Base-by-base conservation (phyloP, 2,329 filamentous ascomycete species). In the Pseudogymnoascus sp. region DNA sequence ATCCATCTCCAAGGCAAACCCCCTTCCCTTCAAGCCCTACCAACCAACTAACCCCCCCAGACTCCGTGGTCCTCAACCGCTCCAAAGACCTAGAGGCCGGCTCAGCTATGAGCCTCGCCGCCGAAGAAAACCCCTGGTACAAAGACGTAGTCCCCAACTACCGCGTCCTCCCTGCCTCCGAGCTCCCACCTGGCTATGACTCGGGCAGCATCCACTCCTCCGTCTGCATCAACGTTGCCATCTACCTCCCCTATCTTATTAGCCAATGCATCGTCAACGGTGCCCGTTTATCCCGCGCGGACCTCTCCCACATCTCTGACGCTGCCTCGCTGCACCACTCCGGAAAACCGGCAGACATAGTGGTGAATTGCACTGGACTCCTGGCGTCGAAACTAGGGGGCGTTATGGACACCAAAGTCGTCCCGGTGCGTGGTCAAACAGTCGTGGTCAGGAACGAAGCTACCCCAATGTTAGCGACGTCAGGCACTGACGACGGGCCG, bases 321-420 rank as follows among this genome's bases (percentile, higher is more conserved):
- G 91, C 91, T 0, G 78, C 82, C 1, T 68, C 70, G 0, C 73
- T 85, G 37, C 85, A 89, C 70, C 79, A 85, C 67, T 76, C 79
- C 1, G 81, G 83, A 1, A 73, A 77, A 9, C 73, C 76, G 54
- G 86, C 86, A 2, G 84, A 89, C 67, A 73, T 96, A 2, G 77
- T 96, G 1, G 77, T 97, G 67, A 97, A 97, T 72, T 90, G 90
- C 67, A 93, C 92, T 0, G 93, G 92, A 0, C 78, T 97, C 6
- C 81, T 87, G 6, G 86, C 92, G 0, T 81, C 81, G 43, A 86
- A 81, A 61, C 83, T 97, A 1, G 91, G 90, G 7, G 93, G 93
- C 37, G 92, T 97, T 0, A 79, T 83, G 74, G 93, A 97, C 70
- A 73, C 76, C 62, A 82, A 80, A 4, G 81, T 97, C 65, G 81